Conservation (phyloP, 345 rosid genomes). For the Raphanus raphanistrum region DNA sequence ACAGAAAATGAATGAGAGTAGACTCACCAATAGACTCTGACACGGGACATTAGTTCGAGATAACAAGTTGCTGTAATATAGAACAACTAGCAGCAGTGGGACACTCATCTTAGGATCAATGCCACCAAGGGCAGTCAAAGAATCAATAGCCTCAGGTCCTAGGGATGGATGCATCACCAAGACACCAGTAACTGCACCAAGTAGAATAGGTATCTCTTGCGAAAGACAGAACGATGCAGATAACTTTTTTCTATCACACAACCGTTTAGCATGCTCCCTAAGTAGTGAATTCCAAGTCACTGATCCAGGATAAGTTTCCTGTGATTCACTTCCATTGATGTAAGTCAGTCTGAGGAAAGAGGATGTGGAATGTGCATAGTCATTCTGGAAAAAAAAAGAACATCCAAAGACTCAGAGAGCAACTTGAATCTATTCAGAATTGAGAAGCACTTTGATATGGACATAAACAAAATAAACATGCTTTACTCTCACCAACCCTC, state of each 20-base stretch:
- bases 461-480: constrained; percentile 7
- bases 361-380: constrained; percentile 37
- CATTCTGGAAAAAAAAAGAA: constrained; percentile 54
- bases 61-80: constrained; percentile 76
- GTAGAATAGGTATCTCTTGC: constrained; percentile 58
- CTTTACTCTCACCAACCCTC: constrained; percentile 20
- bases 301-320: constrained; percentile 41
- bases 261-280: constrained; percentile 51
- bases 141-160: constrained; percentile 58
- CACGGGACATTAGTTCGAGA: constrained; percentile 47
- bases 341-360: constrained; percentile 58
- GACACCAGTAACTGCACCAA: constrained; percentile 65
- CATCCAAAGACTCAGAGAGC: constrained; percentile 17
- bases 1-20: constrained; percentile 24
- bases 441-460: not conserved
- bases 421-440: not conserved
- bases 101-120: constrained; percentile 75
- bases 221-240: constrained; percentile 44
- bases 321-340: constrained; percentile 35
- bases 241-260: constrained; percentile 54
- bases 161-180: constrained; percentile 68
- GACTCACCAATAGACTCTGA: constrained; percentile 63
- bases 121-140: constrained; percentile 58
- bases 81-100: constrained; percentile 64
- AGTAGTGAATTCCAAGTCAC: constrained; percentile 67